A percentile compares a stretch with the other conserved stretches of the same genome.
phyloP scores from a whole-genome alignment of 495 filamentous ascomycete genomes.

The Rostrohypoxylon terebratum region DNA sequence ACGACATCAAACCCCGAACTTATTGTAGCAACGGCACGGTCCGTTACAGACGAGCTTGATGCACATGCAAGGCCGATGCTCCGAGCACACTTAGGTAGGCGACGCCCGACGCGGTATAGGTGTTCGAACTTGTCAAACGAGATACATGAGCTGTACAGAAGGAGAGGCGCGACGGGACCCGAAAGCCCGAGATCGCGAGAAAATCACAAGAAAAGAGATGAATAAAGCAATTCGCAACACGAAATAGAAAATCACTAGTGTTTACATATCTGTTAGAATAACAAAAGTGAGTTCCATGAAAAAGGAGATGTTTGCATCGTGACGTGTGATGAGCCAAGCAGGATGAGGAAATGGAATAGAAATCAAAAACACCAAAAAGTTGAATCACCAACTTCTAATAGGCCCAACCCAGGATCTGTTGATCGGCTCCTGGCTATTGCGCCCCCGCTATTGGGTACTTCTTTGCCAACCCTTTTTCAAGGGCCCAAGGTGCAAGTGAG shows the following conservation, averaged over 20 bases:
- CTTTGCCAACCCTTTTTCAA: no score
- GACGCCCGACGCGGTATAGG: neutral
- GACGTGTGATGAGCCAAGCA: no score
- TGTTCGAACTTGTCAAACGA: neutral
- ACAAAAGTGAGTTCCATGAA: no score
- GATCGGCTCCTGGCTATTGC: neutral
- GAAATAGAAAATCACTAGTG: neutral
- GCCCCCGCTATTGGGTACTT: neutral
- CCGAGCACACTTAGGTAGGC: constrained; percentile 5
- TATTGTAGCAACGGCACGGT: constrained; percentile 42
- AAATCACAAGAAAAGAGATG: no score
- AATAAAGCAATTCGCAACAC: neutral
- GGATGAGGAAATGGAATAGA: neutral
- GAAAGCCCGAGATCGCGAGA: neutral
- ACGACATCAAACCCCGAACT: constrained; percentile 19
- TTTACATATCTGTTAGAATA: neutral
- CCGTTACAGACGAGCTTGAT: constrained; percentile 26
- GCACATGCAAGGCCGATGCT: neutral
- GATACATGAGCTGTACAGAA: neutral
- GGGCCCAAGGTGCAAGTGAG: no score
- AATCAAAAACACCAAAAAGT: neutral
- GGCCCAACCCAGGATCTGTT: neutral
- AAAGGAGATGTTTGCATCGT: neutral
- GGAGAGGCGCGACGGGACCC: neutral
- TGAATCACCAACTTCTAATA: neutral